A percentile compares a stretch with the other conserved stretches of the same genome.
These are phyloP conservation scores for Pleurozium schreberi DNA, from an alignment of 225 moss, liverwort and hornwort genomes.

Conservation along the genomic window DNA sequence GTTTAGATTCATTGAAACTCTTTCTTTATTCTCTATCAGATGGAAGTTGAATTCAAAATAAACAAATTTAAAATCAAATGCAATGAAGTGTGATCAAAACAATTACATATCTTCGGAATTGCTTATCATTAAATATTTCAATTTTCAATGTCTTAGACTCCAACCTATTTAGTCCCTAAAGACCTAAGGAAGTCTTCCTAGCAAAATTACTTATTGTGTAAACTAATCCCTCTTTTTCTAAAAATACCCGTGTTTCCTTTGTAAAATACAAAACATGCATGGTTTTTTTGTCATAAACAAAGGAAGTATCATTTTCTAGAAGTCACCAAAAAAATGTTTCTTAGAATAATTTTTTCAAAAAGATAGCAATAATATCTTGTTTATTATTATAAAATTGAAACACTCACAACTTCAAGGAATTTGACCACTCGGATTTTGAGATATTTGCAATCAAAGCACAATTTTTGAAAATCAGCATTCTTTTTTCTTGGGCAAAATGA, in stretches of 20 bases:
- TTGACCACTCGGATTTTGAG: fast-evolving
- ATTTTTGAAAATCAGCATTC: too few relatives aligned
- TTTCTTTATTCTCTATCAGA: not conserved
- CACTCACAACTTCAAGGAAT: not conserved
- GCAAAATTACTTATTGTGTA: too few relatives aligned
- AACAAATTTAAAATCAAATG: not conserved
- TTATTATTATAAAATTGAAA: not conserved
- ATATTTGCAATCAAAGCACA: too few relatives aligned
- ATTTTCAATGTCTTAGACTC: not conserved
- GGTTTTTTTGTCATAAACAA: too few relatives aligned
- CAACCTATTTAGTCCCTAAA: too few relatives aligned
- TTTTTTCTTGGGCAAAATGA: too few relatives aligned
- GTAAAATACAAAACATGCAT: too few relatives aligned
- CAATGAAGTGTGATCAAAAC: not conserved
- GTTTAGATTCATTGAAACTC: not conserved
- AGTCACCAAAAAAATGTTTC: not conserved
- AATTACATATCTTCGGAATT: too few relatives aligned
- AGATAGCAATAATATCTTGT: not conserved
- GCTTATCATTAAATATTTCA: not conserved
- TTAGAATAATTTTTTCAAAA: not conserved
- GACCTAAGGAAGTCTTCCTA: too few relatives aligned
- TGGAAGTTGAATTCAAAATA: not conserved
- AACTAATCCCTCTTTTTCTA: too few relatives aligned
- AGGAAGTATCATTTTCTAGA: too few relatives aligned
- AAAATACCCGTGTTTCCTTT: too few relatives aligned